Conservation (phyloP, 768 basidiomycete species). For the Lactarius tabidus region DNA sequence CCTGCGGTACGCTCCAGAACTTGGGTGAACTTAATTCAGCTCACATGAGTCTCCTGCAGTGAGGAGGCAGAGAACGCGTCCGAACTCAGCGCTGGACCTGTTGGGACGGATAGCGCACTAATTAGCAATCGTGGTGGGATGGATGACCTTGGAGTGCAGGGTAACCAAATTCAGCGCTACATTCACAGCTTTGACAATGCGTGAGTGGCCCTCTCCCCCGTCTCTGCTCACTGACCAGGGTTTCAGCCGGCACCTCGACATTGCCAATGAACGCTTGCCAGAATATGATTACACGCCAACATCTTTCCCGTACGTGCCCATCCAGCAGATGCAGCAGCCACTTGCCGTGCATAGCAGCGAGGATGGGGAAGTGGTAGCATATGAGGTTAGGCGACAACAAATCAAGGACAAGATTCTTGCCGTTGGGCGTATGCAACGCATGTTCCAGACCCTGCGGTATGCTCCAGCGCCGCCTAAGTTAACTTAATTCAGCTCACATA, state of each 20-base stretch:
- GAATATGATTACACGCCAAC: constrained; percentile 40
- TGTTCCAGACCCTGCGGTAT: constrained; percentile 86
- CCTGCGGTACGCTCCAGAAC: constrained; percentile 56
- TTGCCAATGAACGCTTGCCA: constrained; percentile 73
- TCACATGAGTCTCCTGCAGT: constrained; percentile 35
- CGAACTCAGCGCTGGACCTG: constrained; percentile 46
- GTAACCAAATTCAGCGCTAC: constrained; percentile 51
- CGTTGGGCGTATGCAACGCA: constrained; percentile 85
- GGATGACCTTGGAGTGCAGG: constrained; percentile 61
- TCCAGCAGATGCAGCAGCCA: constrained; percentile 55
- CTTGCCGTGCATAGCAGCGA: constrained; percentile 22
- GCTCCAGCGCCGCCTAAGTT: constrained; percentile 28
- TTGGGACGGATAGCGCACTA: constrained; percentile 32
- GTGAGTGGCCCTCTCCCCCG: constrained; percentile 39
- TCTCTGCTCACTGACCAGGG: neutral
- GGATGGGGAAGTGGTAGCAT: constrained; percentile 21
- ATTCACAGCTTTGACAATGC: constrained; percentile 77
- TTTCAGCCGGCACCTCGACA: constrained; percentile 62
- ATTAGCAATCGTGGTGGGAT: constrained; percentile 35
- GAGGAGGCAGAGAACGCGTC: constrained; percentile 78
- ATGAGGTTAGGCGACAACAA: no score
- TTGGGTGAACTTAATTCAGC: neutral
- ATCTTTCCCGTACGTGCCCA: constrained; percentile 47
- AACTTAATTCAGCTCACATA: neutral
- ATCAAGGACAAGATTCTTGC: constrained; percentile 95